phyloP scores from a whole-genome alignment of 2,329 filamentous ascomycete genomes.

The Talaromyces sp. region DNA sequence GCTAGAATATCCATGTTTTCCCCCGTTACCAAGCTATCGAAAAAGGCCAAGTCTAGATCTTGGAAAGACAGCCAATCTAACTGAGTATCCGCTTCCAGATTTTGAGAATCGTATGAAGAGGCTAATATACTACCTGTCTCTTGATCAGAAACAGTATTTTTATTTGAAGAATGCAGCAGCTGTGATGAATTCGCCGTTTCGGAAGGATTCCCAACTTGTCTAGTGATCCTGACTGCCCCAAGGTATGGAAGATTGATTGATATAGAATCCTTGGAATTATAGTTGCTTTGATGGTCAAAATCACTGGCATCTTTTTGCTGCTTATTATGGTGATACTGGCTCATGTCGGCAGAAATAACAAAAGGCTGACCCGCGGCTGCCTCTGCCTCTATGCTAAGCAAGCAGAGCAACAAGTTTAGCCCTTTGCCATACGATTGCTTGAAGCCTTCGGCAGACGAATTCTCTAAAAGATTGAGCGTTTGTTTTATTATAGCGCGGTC shows the following conservation, averaged over 20 bases:
- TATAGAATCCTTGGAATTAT: background rate
- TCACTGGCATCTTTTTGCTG: background rate
- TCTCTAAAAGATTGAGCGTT: background rate
- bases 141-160: background rate
- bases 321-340: background rate
- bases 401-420: background rate
- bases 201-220: background rate
- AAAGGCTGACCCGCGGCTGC: background rate
- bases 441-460: background rate
- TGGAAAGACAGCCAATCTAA: background rate
- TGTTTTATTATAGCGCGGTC: slow-evolving; percentile 3
- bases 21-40: slow-evolving; percentile 2
- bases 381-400: slow-evolving; percentile 4
- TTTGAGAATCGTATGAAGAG: background rate
- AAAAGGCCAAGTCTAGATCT: slow-evolving; percentile 4
- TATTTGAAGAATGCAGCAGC: background rate
- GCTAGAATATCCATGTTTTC: background rate
- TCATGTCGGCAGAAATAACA: background rate
- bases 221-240: slow-evolving; percentile 1
- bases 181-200: background rate
- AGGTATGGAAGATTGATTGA: slow-evolving; percentile 2
- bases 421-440: slow-evolving; percentile 1
- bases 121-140: background rate
- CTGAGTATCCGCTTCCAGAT: background rate
- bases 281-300: background rate